Base-by-base conservation (phyloP, 257 asterid genomes). In the Parsonsia alboflavescens region DNA sequence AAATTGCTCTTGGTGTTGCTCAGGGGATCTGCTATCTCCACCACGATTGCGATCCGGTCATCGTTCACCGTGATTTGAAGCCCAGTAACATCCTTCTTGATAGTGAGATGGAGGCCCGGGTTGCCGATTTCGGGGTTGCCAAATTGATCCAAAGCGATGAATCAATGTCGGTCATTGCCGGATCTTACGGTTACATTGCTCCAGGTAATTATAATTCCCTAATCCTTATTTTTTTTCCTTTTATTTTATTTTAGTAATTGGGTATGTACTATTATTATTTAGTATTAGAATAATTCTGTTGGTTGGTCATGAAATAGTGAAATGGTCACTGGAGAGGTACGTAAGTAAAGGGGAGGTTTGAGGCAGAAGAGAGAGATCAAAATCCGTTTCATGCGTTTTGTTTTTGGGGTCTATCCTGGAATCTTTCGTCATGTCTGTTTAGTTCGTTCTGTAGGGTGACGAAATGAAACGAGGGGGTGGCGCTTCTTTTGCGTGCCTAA, bases 151-250 rank as follows among this genome's bases (percentile, higher is more conserved):
- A 88, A 70, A 75, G 70, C 62, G 90, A 90, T 12, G 96, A 89
- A 70, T 84, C 95, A 5, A 91, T 91, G 97, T 94, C 98, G 0
- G 95, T 92, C 4, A 84, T 94, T 65, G 98, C 98, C 0, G 98
- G 98, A 74, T 91, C 97, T 0, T 94, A 90, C 21, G 98, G 98
- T 69, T 94, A 91, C 89, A 94, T 94, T 62, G 98, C 98, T 0
- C 98, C 98, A 33, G 98, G 98, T 93, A 70, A 26, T 61, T 39
- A 1, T 42, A 41, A 57, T 66, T 53, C 33, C 6, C 30, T 52
- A 0, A 48, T 2, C 15, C 15, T 2, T 13, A 48, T 48, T 48
- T 52, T 17, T n/a, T 52, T 52, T n/a, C n/a, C n/a, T n/a, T n/a
- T n/a, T n/a, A n/a, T n/a, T n/a, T n/a, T n/a, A n/a, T n/a, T n/a